Conservation (phyloP, 495 filamentous ascomycete species). For the Amniculicola lignicola region DNA sequence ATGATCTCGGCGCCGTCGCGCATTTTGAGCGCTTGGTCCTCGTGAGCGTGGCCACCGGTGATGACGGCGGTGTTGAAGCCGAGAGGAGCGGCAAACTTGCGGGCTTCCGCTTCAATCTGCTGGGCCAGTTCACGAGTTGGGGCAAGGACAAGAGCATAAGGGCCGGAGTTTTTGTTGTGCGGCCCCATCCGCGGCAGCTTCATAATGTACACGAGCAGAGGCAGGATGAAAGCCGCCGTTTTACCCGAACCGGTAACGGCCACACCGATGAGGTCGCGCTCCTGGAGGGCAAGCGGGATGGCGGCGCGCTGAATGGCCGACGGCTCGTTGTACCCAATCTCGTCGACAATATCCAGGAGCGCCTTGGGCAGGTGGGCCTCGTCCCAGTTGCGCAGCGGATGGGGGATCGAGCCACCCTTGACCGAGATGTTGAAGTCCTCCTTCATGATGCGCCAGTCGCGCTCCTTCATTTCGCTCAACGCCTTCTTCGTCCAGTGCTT, state of each 20-base stretch:
- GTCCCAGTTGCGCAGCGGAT: conserved; percentile 93
- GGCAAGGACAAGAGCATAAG: conserved; percentile 93
- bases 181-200: conserved; percentile 84
- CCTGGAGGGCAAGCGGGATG: conserved; percentile 92
- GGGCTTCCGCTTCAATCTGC: conserved; percentile 93
- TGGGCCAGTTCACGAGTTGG: conserved; percentile 98
- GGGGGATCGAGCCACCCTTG: conserved; percentile 85
- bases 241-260: conserved; percentile 99
- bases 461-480: conserved; percentile 91
- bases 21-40: conserved; percentile 90
- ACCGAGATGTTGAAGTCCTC: conserved; percentile 98
- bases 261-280: conserved; percentile 92
- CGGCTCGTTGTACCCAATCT: conserved; percentile 90
- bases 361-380: conserved; percentile 80
- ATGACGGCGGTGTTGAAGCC: conserved; percentile 96
- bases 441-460: conserved; percentile 99
- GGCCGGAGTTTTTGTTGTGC: conserved; percentile 88
- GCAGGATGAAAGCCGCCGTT: conserved; percentile 91
- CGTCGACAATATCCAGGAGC: conserved; percentile 75
- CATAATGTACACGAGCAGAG: conserved; percentile 93
- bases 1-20: conserved; percentile 98
- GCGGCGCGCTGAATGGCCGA: conserved; percentile 89
- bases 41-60: conserved; percentile 91
- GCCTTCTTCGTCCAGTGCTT: conserved; percentile 99
- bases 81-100: conserved; percentile 86